Conservation (phyloP, 2,329 filamentous ascomycete genomes). For the Neonectria neomacrospora region DNA sequence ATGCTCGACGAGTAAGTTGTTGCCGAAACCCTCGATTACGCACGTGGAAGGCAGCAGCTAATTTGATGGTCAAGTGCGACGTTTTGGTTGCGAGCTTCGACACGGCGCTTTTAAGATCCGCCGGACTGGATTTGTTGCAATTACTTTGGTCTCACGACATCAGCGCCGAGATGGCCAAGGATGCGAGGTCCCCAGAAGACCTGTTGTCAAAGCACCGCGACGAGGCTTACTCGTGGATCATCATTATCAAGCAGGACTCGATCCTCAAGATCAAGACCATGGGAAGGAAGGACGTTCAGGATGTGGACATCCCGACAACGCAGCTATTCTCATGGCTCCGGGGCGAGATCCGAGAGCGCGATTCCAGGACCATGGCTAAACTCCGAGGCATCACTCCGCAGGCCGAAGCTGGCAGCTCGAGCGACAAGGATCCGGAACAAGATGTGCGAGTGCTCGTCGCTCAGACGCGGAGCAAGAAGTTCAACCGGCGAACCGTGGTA, state of each 20-base stretch:
- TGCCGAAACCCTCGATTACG: not conserved
- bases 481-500: slow-evolving; percentile 86
- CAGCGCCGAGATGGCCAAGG: slow-evolving; percentile 86
- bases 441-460: slow-evolving; percentile 88
- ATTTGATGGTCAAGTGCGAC: slow-evolving; percentile 70
- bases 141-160: slow-evolving; percentile 86
- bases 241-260: slow-evolving; percentile 84
- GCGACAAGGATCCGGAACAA: slow-evolving; percentile 62
- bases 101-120: slow-evolving; percentile 76
- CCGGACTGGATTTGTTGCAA: slow-evolving; percentile 80
- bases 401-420: slow-evolving; percentile 45
- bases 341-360: slow-evolving; percentile 82
- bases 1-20: slow-evolving; percentile 69
- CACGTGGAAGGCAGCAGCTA: not conserved
- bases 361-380: slow-evolving; percentile 67
- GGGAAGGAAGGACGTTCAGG: slow-evolving; percentile 77
- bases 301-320: slow-evolving; percentile 77
- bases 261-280: slow-evolving; percentile 84
- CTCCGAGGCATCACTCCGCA: slow-evolving; percentile 48
- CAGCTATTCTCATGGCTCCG: slow-evolving; percentile 85
- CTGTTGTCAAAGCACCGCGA: slow-evolving; percentile 80
- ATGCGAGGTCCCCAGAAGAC: slow-evolving; percentile 82
- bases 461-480: slow-evolving; percentile 89
- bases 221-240: slow-evolving; percentile 84
- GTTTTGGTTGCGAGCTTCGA: slow-evolving; percentile 92